Base-by-base conservation (phyloP, 1,284 basidiomycete species). In the Dichomitus squalens region DNA sequence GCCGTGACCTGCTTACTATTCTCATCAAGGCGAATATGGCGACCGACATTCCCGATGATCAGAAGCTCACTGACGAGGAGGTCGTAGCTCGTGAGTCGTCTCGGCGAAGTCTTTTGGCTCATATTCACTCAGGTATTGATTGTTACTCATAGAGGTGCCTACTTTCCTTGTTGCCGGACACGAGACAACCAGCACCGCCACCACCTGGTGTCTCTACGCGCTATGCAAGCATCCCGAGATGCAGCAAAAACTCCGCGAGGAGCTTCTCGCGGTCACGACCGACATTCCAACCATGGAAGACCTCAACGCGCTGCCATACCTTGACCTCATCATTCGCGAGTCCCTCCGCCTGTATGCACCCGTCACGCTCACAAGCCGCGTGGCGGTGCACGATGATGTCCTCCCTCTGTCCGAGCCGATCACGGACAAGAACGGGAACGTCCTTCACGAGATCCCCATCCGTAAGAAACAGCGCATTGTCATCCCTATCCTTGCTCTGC, bases 241-340 rank as follows among this genome's bases (percentile, higher is more conserved):
- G 0, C 92, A 95, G 69, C 70, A 66, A 11, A 85, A 84, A 61
- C 80, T 96, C 0, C 83, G 92, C 0, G 76, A 82, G 1, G 94
- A 96, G 67, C 74, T 91, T 0, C 65, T 78, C 11, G 67, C 72
- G 0, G 65, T 85, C 7, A 20, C 57, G 1, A 68, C 66, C 1
- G 69, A 72, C 16, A 63, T 53, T 0, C 73, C 72, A 0, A 77
- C 80, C 0, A 84, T 86, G 81, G 86, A 87, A 20, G 77, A 86
- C 47, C 75, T 88, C 20, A 79, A 81, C 53, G 70, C 75, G 0
- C 73, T 88, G 7, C 79, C 80, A 0, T 88, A 87, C 64, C 82
- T 88, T 11, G 86, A 88, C 58, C 73, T 75, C 23, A 85, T 92
- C 9, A 76, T 90, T 2, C 81, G 87, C 23, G 93, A 95, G 70